Evolutionary conservation across 2,329 filamentous ascomycete genomes (phyloP).

Genomic region (Xylariales sp.): DNA sequence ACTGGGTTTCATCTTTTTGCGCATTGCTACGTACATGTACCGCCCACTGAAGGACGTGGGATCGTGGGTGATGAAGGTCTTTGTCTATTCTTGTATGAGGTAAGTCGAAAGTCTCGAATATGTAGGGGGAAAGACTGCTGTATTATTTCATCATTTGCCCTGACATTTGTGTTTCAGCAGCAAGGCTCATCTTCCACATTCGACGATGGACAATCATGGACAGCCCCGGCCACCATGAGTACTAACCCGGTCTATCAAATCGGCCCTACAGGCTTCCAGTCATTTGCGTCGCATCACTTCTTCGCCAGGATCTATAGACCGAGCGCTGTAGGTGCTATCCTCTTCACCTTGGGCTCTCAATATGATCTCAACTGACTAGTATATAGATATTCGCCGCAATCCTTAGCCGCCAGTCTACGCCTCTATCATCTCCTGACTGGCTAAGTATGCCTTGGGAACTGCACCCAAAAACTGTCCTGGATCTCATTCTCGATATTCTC

Average conservation of each 20-base stretch:
- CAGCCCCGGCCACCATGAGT: constrained; percentile 27
- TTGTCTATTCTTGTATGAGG: constrained; percentile 51
- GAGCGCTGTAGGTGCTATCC: constrained; percentile 39
- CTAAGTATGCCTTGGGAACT: constrained; percentile 44
- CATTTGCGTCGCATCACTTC: constrained; percentile 54
- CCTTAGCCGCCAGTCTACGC: constrained; percentile 44
- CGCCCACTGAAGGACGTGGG: constrained; percentile 21
- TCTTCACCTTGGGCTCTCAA: constrained; percentile 28
- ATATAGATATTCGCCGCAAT: constrained; percentile 43
- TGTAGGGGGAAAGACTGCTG: too few relatives aligned
- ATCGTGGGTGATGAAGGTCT: constrained; percentile 28
- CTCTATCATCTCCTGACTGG: constrained; percentile 50
- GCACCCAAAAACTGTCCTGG: constrained; percentile 46
- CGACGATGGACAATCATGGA: constrained; percentile 30
- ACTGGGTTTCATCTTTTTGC: constrained; percentile 38
- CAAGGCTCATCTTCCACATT: constrained; percentile 38
- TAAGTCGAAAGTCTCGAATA: constrained; percentile 30
- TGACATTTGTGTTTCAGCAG: constrained; percentile 21
- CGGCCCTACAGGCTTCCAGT: constrained; percentile 42
- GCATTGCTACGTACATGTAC: constrained; percentile 39
- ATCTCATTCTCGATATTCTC: constrained; percentile 48
- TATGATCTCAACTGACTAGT: neutral
- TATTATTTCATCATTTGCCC: neutral
- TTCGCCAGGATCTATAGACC: constrained; percentile 52
- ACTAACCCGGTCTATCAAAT: constrained; percentile 33